A percentile compares a stretch with the other conserved stretches of the same genome.
phyloP scores from a whole-genome alignment of 805 yeast species.

The Ogataea glucozyma region DNA sequence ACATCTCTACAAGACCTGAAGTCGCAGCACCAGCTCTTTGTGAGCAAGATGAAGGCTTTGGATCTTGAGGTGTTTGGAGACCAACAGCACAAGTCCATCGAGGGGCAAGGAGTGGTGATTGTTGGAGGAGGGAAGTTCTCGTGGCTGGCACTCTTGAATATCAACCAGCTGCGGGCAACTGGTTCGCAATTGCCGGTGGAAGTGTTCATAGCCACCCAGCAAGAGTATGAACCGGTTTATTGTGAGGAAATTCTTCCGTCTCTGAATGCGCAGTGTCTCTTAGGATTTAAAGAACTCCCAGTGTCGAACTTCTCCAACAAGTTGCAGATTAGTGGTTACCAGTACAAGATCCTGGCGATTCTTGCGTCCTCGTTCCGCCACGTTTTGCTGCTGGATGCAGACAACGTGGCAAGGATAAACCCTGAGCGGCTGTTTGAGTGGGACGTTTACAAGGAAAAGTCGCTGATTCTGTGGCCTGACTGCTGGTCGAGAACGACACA shows the following conservation, averaged over 20 bases:
- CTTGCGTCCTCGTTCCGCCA: conserved; percentile 48
- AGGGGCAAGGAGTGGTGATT: conserved; percentile 44
- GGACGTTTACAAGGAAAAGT: conserved; percentile 41
- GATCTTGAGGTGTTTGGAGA: conserved; percentile 38
- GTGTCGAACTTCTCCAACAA: conserved; percentile 21
- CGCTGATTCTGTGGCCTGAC: conserved; percentile 66
- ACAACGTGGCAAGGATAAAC: conserved; percentile 46
- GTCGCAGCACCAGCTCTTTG: conserved; percentile 19
- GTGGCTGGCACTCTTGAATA: conserved; percentile 52
- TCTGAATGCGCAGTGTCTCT: conserved; percentile 47
- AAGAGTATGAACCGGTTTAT: conserved; percentile 47
- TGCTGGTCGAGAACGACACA: conserved; percentile 69
- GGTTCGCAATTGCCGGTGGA: conserved; percentile 54
- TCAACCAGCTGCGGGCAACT: conserved; percentile 44
- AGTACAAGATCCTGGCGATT: conserved; percentile 52
- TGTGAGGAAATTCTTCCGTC: conserved; percentile 45
- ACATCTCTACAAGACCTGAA: conserved; percentile 27
- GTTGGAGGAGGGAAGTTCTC: conserved; percentile 55
- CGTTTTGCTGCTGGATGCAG: conserved; percentile 51
- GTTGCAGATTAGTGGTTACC: conserved; percentile 45
- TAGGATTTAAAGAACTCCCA: conserved; percentile 39
- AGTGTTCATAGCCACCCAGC: conserved; percentile 44
- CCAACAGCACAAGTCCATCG: conserved; percentile 8
- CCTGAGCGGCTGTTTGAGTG: conserved; percentile 49
- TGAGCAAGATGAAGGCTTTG: conserved; percentile 32